A percentile compares a stretch with the other conserved stretches of the same genome.
Evolutionary conservation across 2,329 filamentous ascomycete species (phyloP).

Genomic region (Alternaria hordeiaustralica): DNA sequence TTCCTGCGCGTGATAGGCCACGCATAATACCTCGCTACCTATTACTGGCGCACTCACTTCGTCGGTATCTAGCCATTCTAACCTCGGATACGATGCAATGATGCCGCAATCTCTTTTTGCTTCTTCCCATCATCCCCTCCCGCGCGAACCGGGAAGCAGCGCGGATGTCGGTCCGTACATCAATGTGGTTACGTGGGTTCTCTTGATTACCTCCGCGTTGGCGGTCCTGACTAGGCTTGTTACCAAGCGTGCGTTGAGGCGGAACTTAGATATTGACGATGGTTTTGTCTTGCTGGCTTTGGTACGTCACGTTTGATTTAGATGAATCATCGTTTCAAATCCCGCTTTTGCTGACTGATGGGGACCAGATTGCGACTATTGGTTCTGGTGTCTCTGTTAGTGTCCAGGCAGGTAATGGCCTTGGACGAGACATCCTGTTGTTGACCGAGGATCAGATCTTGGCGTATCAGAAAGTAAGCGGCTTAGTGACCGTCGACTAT

Average conservation of each 20-base stretch:
- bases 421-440: conserved; percentile 33
- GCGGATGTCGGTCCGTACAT: conserved; percentile 42
- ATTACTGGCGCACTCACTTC: background rate
- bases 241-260: conserved; percentile 42
- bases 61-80: conserved; percentile 15
- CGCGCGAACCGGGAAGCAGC: conserved; percentile 38
- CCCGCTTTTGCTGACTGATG: conserved; percentile 11
- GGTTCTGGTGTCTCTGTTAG: conserved; percentile 42
- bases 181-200: conserved; percentile 45
- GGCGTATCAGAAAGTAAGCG: conserved; percentile 41
- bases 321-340: background rate
- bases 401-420: conserved; percentile 39
- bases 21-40: background rate
- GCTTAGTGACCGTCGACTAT: background rate
- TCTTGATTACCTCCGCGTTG: conserved; percentile 42
- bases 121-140: conserved; percentile 30
- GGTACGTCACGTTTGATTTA: conserved; percentile 22
- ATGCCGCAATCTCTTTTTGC: conserved; percentile 23
- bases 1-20: background rate
- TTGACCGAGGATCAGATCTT: conserved; percentile 28
- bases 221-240: conserved; percentile 43
- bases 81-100: conserved; percentile 33
- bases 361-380: conserved; percentile 35
- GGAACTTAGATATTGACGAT: conserved; percentile 43
- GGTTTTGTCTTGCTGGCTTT: conserved; percentile 44